Evolutionary conservation across 1,139 yeast genomes (phyloP).

Genomic region (Yamadazyma conglobata): DNA sequence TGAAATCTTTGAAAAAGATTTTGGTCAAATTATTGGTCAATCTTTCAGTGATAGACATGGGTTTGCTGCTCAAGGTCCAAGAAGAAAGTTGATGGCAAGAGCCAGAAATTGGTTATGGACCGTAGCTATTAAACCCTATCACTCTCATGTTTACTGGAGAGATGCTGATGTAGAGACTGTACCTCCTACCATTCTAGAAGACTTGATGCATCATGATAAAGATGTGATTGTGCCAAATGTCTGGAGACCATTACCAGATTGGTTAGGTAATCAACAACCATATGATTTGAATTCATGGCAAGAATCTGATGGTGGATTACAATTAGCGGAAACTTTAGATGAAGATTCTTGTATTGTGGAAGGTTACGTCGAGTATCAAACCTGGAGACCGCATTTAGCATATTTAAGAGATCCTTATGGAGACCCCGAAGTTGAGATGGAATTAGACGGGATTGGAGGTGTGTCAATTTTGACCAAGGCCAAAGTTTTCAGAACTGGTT

Average conservation of each 20-base stretch:
- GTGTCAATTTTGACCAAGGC: conserved; percentile 83
- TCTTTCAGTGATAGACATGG: conserved; percentile 52
- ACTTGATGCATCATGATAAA: conserved; percentile 52
- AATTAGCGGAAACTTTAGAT: conserved; percentile 69
- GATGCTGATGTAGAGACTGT: conserved; percentile 55
- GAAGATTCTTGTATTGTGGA: conserved; percentile 91
- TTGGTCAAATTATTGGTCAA: conserved; percentile 52
- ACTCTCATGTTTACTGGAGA: conserved; percentile 53
- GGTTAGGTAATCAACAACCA: conserved; percentile 87
- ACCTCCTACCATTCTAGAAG: conserved; percentile 49
- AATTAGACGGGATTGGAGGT: conserved; percentile 88
- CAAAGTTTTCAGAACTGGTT: conserved; percentile 72
- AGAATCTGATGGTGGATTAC: conserved; percentile 79
- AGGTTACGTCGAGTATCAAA: conserved; percentile 88
- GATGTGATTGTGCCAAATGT: conserved; percentile 74
- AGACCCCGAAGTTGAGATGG: conserved; percentile 83
- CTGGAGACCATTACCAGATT: conserved; percentile 89
- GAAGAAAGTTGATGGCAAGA: conserved; percentile 51
- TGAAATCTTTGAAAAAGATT: conserved; percentile 52
- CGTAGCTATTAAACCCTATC: conserved; percentile 51
- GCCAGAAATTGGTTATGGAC: conserved; percentile 56
- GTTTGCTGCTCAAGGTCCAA: conserved; percentile 53
- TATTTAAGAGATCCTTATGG: conserved; percentile 84
- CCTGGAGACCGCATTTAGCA: conserved; percentile 91
- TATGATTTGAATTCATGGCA: conserved; percentile 91